A percentile compares a stretch with the other conserved stretches of the same genome.
Conservation (phyloP, 805 yeast species). For the Pichia cabralensis region DNA sequence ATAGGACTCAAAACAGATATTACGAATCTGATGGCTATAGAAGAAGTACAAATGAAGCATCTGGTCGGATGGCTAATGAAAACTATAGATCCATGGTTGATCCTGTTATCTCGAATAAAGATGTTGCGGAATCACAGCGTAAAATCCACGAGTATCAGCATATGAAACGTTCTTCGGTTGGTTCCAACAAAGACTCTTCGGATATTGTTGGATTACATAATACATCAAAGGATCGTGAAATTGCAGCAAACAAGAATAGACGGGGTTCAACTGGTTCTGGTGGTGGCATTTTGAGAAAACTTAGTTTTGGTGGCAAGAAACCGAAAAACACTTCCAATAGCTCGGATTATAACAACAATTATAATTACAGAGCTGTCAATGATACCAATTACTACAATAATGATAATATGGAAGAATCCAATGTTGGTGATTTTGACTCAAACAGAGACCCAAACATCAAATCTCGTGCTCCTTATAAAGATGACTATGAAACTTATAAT, state of each 20-base stretch:
- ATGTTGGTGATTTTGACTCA: not conserved
- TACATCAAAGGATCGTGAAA: too few species aligned
- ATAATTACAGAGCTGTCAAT: not conserved
- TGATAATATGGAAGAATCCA: not conserved
- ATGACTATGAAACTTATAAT: too few species aligned
- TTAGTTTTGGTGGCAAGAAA: conserved; percentile 2
- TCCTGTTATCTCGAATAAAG: conserved; percentile 15
- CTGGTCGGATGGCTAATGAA: conserved; percentile 12
- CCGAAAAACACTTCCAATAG: too few species aligned
- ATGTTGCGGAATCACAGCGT: conserved; percentile 7
- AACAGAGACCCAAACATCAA: too few species aligned
- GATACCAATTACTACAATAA: not conserved
- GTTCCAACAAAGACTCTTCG: too few species aligned
- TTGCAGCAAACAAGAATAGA: too few species aligned
- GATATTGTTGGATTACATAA: too few species aligned
- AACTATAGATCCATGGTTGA: conserved; percentile 22
- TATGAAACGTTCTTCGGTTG: too few species aligned
- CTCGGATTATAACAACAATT: not conserved
- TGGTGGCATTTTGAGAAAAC: conserved; percentile 5
- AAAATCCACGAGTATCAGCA: not conserved
- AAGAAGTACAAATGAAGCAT: not conserved
- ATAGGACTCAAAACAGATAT: not conserved
- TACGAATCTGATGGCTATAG: too few species aligned
- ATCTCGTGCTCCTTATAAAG: not conserved
- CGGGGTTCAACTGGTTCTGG: not conserved